phyloP scores from a whole-genome alignment of 2,329 filamentous ascomycete species.

The Fusarium buxicola region DNA sequence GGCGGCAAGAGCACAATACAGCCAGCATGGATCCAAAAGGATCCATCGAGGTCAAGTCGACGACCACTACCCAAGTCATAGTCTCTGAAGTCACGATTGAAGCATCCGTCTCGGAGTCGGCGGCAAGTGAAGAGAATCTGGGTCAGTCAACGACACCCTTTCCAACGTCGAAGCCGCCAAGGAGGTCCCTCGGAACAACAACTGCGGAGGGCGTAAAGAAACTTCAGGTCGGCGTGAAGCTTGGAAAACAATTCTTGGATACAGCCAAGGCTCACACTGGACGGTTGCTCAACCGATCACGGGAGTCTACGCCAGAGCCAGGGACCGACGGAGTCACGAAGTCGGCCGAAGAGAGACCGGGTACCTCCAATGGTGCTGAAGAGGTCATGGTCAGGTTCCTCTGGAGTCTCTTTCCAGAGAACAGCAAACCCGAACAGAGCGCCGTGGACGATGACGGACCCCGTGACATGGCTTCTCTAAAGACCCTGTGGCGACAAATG shows the following conservation, averaged over 20 bases:
- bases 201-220: no score
- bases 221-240: background rate
- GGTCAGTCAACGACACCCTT: background rate
- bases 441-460: background rate
- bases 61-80: background rate
- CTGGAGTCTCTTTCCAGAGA: background rate
- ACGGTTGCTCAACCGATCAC: background rate
- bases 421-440: background rate
- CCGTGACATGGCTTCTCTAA: background rate
- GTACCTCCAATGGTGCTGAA: background rate
- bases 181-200: background rate
- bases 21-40: background rate
- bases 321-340: background rate
- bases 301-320: constrained; percentile 8
- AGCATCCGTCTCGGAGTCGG: background rate
- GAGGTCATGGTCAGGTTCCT: constrained; percentile 8
- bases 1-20: background rate
- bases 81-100: background rate
- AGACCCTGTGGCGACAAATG: background rate
- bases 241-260: no score
- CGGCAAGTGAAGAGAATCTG: background rate
- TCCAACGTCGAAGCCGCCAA: background rate
- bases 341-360: background rate
- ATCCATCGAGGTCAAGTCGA: background rate
- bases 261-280: background rate